Evolutionary conservation across 371 early-diverging fungal species (phyloP).

Genomic region (Mortierella sp.): DNA sequence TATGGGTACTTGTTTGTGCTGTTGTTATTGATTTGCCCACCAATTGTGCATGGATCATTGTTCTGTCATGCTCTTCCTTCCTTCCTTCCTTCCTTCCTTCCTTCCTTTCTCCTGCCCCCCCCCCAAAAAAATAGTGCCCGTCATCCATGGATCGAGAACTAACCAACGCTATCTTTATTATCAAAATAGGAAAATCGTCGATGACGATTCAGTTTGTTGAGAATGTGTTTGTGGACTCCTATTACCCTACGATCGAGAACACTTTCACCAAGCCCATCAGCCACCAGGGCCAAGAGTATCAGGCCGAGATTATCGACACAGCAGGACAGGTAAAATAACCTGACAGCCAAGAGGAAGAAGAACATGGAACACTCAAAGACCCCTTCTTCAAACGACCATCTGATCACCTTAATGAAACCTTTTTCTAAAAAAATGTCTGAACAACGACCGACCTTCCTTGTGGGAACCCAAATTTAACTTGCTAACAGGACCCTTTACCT

Average conservation of each 20-base stretch:
- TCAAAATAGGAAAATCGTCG: conserved; percentile 84
- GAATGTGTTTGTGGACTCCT: conserved; percentile 91
- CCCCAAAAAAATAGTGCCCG: not conserved
- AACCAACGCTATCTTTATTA: not conserved
- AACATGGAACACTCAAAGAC: not conserved
- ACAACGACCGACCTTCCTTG: not conserved
- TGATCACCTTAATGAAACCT: conserved; percentile 4
- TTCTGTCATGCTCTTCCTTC: not conserved
- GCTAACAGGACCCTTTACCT: not conserved
- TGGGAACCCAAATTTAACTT: too few species aligned
- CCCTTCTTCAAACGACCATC: not conserved
- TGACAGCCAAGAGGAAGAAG: not conserved
- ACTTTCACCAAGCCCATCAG: conserved; percentile 90
- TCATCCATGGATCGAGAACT: not conserved
- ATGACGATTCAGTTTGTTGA: conserved; percentile 95
- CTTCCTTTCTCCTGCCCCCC: too few species aligned
- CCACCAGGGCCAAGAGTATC: conserved; percentile 87
- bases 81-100: not conserved
- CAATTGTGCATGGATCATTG: not conserved
- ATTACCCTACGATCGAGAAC: conserved; percentile 96
- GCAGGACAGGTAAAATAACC: conserved; percentile 87
- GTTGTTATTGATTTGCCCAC: not conserved
- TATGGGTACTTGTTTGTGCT: not conserved
- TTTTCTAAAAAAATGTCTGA: not conserved
- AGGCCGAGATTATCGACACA: conserved; percentile 94